These are phyloP conservation scores for Candida boleticola DNA, from an alignment of 805 yeast species.

Conservation along the genomic window DNA sequence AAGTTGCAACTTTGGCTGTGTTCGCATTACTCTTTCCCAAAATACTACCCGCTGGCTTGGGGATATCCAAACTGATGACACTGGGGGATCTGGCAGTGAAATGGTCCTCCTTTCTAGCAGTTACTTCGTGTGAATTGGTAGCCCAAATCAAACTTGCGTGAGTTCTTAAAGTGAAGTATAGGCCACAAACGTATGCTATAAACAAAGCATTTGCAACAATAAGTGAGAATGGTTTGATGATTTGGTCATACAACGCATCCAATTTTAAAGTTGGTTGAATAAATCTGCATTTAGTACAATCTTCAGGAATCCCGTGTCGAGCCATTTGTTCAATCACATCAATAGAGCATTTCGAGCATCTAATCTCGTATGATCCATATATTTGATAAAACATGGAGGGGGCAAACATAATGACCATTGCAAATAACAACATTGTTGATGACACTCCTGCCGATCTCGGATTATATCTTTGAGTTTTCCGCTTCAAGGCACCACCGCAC, in stretches of 20 bases:
- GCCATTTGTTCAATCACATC: conserved; percentile 9
- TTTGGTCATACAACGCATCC: conserved; percentile 60
- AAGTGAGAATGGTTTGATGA: conserved; percentile 80
- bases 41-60: conserved; percentile 4
- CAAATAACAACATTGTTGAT: conserved; percentile 90
- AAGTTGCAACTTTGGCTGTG: background rate
- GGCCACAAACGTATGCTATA: conserved; percentile 81
- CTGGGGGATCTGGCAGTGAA: conserved; percentile 34
- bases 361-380: conserved; percentile 80
- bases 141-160: conserved; percentile 98
- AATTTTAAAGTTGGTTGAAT: conserved; percentile 71
- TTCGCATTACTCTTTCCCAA: background rate
- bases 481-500: conserved; percentile 94
- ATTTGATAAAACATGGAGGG: conserved; percentile 89
- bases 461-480: conserved; percentile 93
- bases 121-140: conserved; percentile 38
- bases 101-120: conserved; percentile 22
- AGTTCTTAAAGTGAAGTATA: conserved; percentile 89
- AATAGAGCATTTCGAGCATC: conserved; percentile 57
- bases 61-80: conserved; percentile 28
- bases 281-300: conserved; percentile 73
- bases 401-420: conserved; percentile 85
- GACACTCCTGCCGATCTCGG: conserved; percentile 97
- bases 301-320: conserved; percentile 19
- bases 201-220: conserved; percentile 80